Percentiles rank a stretch among this genome's conserved stretches.
Conservation (phyloP, 140 eudicot species). For the Senecio squalidus region DNA sequence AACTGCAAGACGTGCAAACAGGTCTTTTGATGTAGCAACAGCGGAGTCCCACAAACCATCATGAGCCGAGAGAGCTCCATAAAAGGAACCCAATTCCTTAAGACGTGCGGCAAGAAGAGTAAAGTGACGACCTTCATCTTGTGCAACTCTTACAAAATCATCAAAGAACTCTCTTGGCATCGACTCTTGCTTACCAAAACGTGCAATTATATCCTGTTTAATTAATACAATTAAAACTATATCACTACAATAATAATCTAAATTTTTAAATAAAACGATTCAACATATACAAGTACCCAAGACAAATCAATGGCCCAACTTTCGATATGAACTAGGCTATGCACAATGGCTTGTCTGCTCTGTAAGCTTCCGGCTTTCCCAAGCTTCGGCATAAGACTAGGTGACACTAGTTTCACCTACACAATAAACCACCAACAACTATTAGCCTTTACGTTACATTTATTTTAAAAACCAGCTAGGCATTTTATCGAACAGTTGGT, state of each 20-base stretch:
- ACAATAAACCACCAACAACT: not conserved
- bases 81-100: constrained; percentile 77
- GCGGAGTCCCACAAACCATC: constrained; percentile 99
- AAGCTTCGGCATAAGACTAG: constrained; percentile 90
- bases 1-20: constrained; percentile 78
- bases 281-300: constrained; percentile 89
- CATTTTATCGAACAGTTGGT: constrained; percentile 57
- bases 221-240: not conserved
- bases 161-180: constrained; percentile 93
- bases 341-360: constrained; percentile 90
- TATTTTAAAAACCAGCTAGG: no score
- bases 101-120: constrained; percentile 80
- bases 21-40: constrained; percentile 76
- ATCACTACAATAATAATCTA: not conserved
- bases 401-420: constrained; percentile 83
- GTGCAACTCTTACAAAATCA: constrained; percentile 93
- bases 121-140: constrained; percentile 97
- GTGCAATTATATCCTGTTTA: constrained; percentile 79
- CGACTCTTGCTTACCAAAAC: constrained; percentile 83
- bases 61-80: constrained; percentile 93
- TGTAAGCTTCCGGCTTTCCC: constrained; percentile 93
- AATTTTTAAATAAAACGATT: no score
- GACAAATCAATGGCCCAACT: constrained; percentile 99
- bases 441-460: not conserved
- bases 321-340: constrained; percentile 58